Conservation (phyloP, 1,284 basidiomycete genomes). For the Irpex sp. region DNA sequence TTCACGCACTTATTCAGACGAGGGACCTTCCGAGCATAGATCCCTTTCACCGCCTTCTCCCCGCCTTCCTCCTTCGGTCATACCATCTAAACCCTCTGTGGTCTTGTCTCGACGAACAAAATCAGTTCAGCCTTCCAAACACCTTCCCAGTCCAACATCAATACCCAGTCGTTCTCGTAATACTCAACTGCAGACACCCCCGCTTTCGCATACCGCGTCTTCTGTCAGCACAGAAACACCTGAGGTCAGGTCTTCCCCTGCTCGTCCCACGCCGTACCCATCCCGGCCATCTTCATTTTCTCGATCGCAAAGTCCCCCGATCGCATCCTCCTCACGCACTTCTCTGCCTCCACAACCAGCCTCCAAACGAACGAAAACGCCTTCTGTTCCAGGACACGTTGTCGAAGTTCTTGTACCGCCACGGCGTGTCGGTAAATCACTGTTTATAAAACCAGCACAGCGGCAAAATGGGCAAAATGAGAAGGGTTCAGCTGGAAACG, state of each 20-base stretch:
- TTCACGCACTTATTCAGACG: slow-evolving; percentile 4
- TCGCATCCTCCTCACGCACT: not conserved
- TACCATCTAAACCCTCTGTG: too few relatives aligned
- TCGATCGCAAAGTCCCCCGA: not conserved
- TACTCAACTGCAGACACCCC: not conserved
- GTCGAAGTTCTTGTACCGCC: not conserved
- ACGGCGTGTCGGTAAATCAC: not conserved
- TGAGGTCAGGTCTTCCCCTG: not conserved
- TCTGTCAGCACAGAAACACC: not conserved
- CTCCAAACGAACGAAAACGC: not conserved
- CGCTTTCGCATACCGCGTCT: not conserved
- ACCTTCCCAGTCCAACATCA: too few relatives aligned
- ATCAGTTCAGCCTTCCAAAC: too few relatives aligned
- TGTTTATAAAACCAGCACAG: not conserved
- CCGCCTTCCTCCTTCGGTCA: too few relatives aligned
- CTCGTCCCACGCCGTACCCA: not conserved
- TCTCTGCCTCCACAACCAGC: not conserved
- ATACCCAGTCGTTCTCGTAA: not conserved
- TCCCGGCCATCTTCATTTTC: not conserved
- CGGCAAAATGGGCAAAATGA: not conserved
- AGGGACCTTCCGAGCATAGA: slow-evolving; percentile 9
- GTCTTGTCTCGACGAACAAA: too few relatives aligned
- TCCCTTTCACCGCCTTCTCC: too few relatives aligned
- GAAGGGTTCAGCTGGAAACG: not conserved
- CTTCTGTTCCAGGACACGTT: not conserved